Percentiles rank a stretch among this genome's conserved stretches.
phyloP scores from a whole-genome alignment of 2,329 filamentous ascomycete genomes.

The Apiospora arundinis region DNA sequence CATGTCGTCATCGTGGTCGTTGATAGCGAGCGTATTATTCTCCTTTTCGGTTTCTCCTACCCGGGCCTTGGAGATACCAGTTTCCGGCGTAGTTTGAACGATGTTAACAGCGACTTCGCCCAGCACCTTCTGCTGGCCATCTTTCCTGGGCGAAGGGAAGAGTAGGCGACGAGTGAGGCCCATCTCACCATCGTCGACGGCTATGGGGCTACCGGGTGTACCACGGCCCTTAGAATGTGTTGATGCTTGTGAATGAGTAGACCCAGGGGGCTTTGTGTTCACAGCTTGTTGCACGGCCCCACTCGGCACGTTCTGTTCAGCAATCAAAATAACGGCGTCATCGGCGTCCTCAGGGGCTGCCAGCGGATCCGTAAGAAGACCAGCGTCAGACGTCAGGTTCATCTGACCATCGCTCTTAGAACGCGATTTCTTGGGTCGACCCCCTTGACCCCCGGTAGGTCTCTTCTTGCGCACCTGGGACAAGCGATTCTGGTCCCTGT shows the following conservation, averaged over 20 bases:
- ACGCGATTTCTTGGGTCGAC: slow-evolving; percentile 55
- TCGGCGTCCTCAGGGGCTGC: slow-evolving; percentile 51
- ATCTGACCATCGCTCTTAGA: slow-evolving; percentile 53
- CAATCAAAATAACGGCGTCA: slow-evolving; percentile 35
- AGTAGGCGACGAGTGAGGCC: slow-evolving; percentile 71
- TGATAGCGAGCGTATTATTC: slow-evolving; percentile 44
- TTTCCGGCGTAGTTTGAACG: slow-evolving; percentile 50
- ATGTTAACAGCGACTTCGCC: slow-evolving; percentile 63
- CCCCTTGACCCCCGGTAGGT: slow-evolving; percentile 45
- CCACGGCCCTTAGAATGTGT: slow-evolving; percentile 63
- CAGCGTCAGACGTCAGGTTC: slow-evolving; percentile 60
- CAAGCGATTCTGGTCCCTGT: slow-evolving; percentile 63
- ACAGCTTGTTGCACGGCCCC: neutral
- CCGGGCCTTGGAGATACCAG: slow-evolving; percentile 43
- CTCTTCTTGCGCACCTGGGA: slow-evolving; percentile 59
- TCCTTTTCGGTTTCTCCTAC: slow-evolving; percentile 48
- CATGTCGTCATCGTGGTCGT: slow-evolving; percentile 41
- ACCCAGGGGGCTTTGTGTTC: slow-evolving; percentile 40
- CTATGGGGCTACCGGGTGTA: slow-evolving; percentile 63
- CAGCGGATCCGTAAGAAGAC: slow-evolving; percentile 59
- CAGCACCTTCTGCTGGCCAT: slow-evolving; percentile 66
- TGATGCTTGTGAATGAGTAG: slow-evolving; percentile 53
- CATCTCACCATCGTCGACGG: slow-evolving; percentile 55
- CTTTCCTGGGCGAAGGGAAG: slow-evolving; percentile 78
- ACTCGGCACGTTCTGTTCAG: neutral